Evolutionary conservation across 441 rosid species (phyloP).

Genomic region (Gossypium gossypioides): DNA sequence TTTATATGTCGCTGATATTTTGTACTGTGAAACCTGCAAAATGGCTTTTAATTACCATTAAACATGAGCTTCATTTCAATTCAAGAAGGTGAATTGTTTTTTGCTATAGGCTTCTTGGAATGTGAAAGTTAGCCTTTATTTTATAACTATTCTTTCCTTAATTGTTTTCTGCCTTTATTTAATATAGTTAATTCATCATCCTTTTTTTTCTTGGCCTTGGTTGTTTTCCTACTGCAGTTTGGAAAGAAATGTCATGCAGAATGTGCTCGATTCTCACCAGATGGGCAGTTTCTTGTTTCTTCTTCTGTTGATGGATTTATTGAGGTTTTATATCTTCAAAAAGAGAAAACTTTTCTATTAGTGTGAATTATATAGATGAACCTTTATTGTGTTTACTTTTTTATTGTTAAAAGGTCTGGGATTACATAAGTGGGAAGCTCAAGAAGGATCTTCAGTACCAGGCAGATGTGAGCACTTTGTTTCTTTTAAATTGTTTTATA

Average conservation of each 20-base stretch:
- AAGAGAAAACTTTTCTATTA: not conserved
- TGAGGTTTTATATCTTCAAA: slow-evolving; percentile 41
- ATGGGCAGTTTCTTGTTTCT: slow-evolving; percentile 96
- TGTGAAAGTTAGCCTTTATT: not conserved
- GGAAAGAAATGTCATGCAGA: slow-evolving; percentile 93
- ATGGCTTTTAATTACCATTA: not conserved
- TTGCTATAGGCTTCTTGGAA: not conserved
- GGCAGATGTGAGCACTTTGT: slow-evolving; percentile 63
- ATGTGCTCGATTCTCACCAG: slow-evolving; percentile 83
- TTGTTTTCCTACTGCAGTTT: slow-evolving; percentile 40
- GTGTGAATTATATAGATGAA: slow-evolving; percentile 11
- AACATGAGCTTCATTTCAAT: not conserved
- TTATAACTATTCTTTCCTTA: not conserved
- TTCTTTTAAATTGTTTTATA: slow-evolving; percentile 1
- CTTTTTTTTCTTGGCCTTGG: not conserved
- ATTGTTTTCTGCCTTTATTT: not conserved
- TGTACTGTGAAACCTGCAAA: not conserved
- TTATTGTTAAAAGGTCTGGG: slow-evolving; percentile 69
- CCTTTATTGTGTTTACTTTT: slow-evolving; percentile 19
- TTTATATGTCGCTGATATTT: not conserved
- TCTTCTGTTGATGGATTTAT: slow-evolving; percentile 96
- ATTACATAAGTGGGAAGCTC: slow-evolving; percentile 91
- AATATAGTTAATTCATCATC: not conserved
- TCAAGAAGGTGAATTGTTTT: not conserved
- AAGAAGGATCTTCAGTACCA: slow-evolving; percentile 98